Conservation (phyloP, 768 basidiomycete species). For the Lentinula raphanica region DNA sequence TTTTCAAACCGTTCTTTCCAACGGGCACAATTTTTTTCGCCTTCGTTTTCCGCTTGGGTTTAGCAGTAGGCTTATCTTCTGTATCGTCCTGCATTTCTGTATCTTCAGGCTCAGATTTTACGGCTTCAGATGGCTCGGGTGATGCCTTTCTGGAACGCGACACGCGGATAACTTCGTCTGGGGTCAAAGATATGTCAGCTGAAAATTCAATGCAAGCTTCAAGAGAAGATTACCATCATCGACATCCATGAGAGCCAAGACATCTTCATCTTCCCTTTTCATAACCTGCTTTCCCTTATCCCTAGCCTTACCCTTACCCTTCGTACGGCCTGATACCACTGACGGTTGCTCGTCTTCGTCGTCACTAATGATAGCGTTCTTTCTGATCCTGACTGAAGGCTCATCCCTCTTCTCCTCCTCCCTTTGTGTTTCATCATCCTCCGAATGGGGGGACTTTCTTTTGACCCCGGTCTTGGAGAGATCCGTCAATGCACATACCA, state of each 20-base stretch:
- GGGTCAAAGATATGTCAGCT: not conserved
- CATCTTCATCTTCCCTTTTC: constrained; percentile 38
- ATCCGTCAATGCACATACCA: not conserved
- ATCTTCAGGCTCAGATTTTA: constrained; percentile 21
- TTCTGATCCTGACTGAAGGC: constrained; percentile 33
- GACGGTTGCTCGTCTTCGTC: constrained; percentile 49
- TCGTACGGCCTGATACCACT: constrained; percentile 24
- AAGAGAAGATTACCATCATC: constrained; percentile 50
- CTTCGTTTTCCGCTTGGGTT: constrained; percentile 33
- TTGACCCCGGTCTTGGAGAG: constrained; percentile 25
- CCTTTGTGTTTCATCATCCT: too few relatives aligned
- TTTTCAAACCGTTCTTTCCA: constrained; percentile 76
- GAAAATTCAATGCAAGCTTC: not conserved
- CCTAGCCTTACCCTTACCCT: constrained; percentile 28
- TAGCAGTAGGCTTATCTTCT: constrained; percentile 31
- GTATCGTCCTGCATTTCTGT: constrained; percentile 19
- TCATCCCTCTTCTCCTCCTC: constrained; percentile 18
- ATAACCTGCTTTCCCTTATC: constrained; percentile 26
- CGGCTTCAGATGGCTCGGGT: constrained; percentile 12
- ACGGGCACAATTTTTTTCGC: constrained; percentile 62
- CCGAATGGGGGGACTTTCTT: constrained; percentile 40
- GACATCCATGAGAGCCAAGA: constrained; percentile 68
- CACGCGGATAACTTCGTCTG: constrained; percentile 29
- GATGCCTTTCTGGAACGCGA: constrained; percentile 21
- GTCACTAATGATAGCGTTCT: constrained; percentile 52